phyloP scores from a whole-genome alignment of 345 rosid genomes.

The Moringa oleifera region DNA sequence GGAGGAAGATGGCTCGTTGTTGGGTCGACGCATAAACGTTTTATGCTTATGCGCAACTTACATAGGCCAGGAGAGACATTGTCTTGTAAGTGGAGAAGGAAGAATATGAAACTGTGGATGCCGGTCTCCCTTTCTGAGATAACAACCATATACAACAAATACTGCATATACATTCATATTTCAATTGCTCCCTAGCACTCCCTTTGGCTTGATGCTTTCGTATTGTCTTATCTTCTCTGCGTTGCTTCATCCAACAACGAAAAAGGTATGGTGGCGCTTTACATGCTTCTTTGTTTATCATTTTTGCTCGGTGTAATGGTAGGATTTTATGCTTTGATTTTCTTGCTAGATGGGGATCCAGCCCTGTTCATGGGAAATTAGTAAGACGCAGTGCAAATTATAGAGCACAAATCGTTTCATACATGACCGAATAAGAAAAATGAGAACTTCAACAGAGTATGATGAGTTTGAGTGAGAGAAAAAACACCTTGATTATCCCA shows the following conservation, averaged over 20 bases:
- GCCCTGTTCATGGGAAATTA: slow-evolving; percentile 45
- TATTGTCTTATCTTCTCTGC: too few species aligned
- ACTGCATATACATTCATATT: not conserved
- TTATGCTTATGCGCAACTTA: too few species aligned
- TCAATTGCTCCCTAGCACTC: not conserved
- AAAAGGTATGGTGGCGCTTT: too few species aligned
- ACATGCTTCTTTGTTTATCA: too few species aligned
- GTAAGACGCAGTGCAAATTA: not conserved
- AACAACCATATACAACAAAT: not conserved
- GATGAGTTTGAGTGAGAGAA: not conserved
- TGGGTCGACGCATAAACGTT: too few species aligned
- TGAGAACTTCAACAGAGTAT: not conserved
- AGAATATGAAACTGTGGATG: not conserved
- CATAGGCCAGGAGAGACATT: too few species aligned
- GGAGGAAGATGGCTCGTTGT: too few species aligned
- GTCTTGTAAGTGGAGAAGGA: not conserved
- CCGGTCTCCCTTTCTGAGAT: not conserved
- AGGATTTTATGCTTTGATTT: not conserved
- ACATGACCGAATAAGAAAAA: not conserved
- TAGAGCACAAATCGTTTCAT: too few species aligned
- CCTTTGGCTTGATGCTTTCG: not conserved
- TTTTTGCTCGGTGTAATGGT: not conserved
- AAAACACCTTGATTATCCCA: slow-evolving; percentile 68
- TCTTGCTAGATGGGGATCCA: slow-evolving; percentile 71
- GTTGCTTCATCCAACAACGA: too few species aligned